Conservation (phyloP, 306 rosid species). For the Herpetospermum pedunculosum region DNA sequence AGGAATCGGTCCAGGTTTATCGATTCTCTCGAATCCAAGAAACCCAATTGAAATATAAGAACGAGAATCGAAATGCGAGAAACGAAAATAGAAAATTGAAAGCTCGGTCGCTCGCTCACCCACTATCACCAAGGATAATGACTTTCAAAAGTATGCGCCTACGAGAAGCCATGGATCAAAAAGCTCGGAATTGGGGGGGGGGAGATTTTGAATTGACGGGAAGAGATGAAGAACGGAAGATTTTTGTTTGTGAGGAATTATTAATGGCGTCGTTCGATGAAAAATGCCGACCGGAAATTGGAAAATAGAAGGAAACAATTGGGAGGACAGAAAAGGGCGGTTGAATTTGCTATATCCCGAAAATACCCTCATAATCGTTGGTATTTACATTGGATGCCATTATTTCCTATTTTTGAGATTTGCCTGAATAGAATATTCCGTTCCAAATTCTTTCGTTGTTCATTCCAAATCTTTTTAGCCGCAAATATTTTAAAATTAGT, state of each 20-base stretch:
- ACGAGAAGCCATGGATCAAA: constrained; percentile 80
- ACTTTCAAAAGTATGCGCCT: constrained; percentile 96
- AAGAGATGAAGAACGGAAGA: not conserved
- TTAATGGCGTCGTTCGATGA: not conserved
- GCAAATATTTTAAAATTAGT: not conserved
- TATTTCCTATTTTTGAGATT: not conserved
- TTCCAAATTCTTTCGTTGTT: not conserved
- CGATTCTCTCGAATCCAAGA: constrained; percentile 15
- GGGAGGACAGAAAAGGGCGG: constrained; percentile 6
- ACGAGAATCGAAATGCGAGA: not conserved
- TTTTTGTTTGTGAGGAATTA: not conserved
- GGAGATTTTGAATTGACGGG: not conserved
- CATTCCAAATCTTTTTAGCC: not conserved
- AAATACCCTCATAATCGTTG: not conserved
- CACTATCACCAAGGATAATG: constrained; percentile 98
- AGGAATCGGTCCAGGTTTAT: not conserved
- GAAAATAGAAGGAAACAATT: not conserved
- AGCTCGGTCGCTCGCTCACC: too few species aligned
- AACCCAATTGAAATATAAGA: not conserved
- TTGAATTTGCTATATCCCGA: not conserved
- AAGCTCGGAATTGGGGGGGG: not conserved
- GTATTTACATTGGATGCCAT: not conserved
- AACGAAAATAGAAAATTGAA: not conserved
- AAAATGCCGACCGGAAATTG: constrained; percentile 6
- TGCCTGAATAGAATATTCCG: not conserved